These are phyloP conservation scores for Termitomyces heimii DNA, from an alignment of 768 basidiomycete genomes.

Conservation along the genomic window DNA sequence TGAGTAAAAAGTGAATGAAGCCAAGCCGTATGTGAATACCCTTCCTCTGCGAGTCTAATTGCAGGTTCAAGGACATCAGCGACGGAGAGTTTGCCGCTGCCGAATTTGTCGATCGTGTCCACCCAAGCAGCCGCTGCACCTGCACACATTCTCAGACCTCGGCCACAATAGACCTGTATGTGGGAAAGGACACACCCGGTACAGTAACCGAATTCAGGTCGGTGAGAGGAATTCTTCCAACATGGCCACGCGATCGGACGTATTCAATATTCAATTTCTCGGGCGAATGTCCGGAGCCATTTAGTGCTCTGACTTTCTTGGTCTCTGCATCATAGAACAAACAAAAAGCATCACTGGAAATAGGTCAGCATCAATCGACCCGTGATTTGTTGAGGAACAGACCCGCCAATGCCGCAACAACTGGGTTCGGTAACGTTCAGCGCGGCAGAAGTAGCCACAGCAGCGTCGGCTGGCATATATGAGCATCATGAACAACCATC, in stretches of 20 bases:
- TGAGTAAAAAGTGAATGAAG: not conserved
- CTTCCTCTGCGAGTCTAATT: slow-evolving; percentile 86
- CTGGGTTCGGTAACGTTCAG: slow-evolving; percentile 89
- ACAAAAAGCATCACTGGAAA: slow-evolving; percentile 78
- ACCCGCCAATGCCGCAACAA: slow-evolving; percentile 92
- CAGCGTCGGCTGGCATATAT: slow-evolving; percentile 67
- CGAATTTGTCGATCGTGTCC: slow-evolving; percentile 80
- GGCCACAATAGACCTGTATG: not conserved
- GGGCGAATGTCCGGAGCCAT: slow-evolving; percentile 89
- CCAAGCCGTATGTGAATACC: slow-evolving; percentile 37
- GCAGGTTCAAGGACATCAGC: slow-evolving; percentile 84
- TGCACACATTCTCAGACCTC: slow-evolving; percentile 14
- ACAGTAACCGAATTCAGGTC: slow-evolving; percentile 92
- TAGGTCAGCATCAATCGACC: not conserved
- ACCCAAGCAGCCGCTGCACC: slow-evolving; percentile 96
- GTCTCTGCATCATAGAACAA: slow-evolving; percentile 84
- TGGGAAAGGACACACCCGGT: slow-evolving; percentile 43
- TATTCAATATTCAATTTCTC: slow-evolving; percentile 73
- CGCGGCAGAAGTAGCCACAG: slow-evolving; percentile 89
- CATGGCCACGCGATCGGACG: slow-evolving; percentile 61
- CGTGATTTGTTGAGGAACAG: slow-evolving; percentile 18
- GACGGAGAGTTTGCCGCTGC: slow-evolving; percentile 59
- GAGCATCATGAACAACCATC: not conserved
- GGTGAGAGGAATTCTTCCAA: slow-evolving; percentile 66
- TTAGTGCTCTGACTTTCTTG: slow-evolving; percentile 81